Conservation (phyloP, 2,329 filamentous ascomycete species). For the Neoscytalidium dimidiatum region DNA sequence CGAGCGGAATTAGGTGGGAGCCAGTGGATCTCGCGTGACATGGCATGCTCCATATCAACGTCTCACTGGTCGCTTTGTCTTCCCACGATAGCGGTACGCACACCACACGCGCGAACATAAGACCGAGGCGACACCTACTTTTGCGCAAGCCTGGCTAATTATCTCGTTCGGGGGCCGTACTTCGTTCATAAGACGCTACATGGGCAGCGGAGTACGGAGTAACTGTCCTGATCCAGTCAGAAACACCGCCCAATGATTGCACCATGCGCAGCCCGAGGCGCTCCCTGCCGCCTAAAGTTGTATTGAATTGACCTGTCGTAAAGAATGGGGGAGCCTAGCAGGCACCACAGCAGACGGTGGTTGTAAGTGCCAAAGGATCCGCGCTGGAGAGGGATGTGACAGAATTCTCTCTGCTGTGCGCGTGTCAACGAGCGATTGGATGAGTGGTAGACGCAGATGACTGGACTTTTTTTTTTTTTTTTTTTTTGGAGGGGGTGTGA, state of each 20-base stretch:
- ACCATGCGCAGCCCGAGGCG: no score
- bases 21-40: neutral
- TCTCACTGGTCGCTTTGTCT: neutral
- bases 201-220: neutral
- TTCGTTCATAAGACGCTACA: neutral
- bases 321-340: no score
- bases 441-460: no score
- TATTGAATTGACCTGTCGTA: no score
- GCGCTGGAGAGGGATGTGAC: no score
- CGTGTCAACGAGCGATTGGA: neutral
- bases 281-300: no score
- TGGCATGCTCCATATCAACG: neutral
- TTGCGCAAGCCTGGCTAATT: no score
- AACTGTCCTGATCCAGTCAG: neutral
- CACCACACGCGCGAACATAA: neutral
- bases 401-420: neutral
- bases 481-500: neutral
- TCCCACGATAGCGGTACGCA: neutral
- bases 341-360: no score
- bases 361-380: no score
- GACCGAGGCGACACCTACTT: conserved; percentile 1
- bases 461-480: neutral
- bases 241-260: no score
- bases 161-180: neutral
- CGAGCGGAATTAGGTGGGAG: neutral